These are phyloP conservation scores for Phytopythium delawarense DNA, from an alignment of 352 stramenopile genomes.

Conservation along the genomic window DNA sequence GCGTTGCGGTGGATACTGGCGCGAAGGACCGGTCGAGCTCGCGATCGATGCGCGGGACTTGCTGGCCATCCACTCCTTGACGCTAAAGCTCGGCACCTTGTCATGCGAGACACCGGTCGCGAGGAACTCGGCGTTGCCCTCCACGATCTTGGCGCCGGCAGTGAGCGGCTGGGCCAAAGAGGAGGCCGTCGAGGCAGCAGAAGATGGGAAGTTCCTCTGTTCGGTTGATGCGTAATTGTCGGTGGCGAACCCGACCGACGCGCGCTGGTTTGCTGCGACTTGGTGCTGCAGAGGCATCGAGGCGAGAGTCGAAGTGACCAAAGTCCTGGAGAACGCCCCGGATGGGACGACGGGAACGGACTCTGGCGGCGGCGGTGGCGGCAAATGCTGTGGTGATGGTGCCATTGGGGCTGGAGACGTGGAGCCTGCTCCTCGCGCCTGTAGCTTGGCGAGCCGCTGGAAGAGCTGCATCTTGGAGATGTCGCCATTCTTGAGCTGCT, in stretches of 20 bases:
- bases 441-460: slow-evolving; percentile 74
- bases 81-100: slow-evolving; percentile 52
- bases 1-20: neutral
- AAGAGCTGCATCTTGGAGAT: slow-evolving; percentile 87
- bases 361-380: neutral
- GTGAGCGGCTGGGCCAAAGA: neutral
- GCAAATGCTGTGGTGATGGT: neutral
- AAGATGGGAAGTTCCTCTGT: neutral
- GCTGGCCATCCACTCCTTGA: slow-evolving; percentile 73
- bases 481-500: slow-evolving; percentile 79
- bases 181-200: neutral
- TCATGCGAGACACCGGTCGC: slow-evolving; percentile 65
- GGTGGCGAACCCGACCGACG: neutral
- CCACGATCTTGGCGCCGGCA: slow-evolving; percentile 17
- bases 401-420: neutral
- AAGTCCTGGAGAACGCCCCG: neutral
- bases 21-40: slow-evolving; percentile 9
- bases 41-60: slow-evolving; percentile 36
- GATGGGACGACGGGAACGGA: neutral
- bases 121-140: slow-evolving; percentile 47
- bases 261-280: neutral
- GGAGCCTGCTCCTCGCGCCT: slow-evolving; percentile 11
- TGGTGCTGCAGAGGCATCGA: neutral
- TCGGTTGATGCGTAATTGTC: neutral
- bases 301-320: neutral